These are phyloP conservation scores for Skeletonema menzelii DNA, from an alignment of 108 stramenopile genomes.

Conservation along the genomic window DNA sequence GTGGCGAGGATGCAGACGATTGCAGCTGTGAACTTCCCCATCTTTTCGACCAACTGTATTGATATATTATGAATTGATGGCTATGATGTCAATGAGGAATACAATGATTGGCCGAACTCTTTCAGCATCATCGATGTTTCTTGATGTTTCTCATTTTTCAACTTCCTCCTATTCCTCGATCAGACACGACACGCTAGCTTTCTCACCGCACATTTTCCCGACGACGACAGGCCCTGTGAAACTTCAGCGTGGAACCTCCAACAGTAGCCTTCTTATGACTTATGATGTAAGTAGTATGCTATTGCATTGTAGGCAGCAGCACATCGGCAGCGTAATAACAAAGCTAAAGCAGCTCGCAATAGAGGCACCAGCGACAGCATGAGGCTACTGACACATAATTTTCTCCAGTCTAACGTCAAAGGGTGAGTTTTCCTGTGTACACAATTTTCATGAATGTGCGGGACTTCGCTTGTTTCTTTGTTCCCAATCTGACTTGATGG, in stretches of 20 bases:
- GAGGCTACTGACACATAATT: slow-evolving; percentile 87
- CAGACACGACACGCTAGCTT: background rate
- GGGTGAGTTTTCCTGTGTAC: slow-evolving; percentile 47
- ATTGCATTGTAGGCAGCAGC: too few species aligned
- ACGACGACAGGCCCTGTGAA: background rate
- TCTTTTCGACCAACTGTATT: background rate
- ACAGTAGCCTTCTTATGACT: too few species aligned
- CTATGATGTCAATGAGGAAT: background rate
- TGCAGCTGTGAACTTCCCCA: slow-evolving; percentile 4
- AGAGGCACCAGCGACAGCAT: slow-evolving; percentile 17
- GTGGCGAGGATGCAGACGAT: slow-evolving; percentile 8
- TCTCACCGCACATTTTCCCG: background rate
- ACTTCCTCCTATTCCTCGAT: background rate
- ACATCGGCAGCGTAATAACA: background rate
- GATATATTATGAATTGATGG: background rate
- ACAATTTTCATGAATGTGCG: background rate
- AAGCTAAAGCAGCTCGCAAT: background rate
- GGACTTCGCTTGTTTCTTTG: background rate
- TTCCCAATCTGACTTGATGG: background rate
- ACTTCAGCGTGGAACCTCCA: background rate
- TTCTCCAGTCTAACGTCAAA: slow-evolving; percentile 78
- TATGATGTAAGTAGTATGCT: too few species aligned
- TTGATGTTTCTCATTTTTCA: background rate
- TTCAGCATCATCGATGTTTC: background rate
- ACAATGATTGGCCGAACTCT: background rate